Base-by-base conservation (phyloP, 1,284 basidiomycete species). In the Afroboletus lepidellus region DNA sequence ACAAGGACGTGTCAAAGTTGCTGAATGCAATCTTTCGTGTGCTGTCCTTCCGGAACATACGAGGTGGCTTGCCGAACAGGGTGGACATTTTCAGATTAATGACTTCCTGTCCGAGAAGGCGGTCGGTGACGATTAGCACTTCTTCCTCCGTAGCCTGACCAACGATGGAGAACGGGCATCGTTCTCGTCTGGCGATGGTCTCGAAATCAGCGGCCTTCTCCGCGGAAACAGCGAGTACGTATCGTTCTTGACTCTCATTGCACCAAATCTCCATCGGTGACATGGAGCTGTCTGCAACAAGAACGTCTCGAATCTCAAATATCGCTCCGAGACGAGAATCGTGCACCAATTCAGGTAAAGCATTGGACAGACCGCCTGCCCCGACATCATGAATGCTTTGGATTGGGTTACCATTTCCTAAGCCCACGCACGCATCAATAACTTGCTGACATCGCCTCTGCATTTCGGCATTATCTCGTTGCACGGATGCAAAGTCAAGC, bases 261-360 rank as follows among this genome's bases (percentile, higher is more conserved):
- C 97, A 99, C 96, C 96, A 99, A 56, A 99, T 98, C 75, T 98
- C 96, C 94, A 99, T 98, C 0, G 96, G 97, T 9, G 92, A 95
- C 92, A 99, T 94, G 42, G 88, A 87, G 29, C 83, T 79, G 70
- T 99, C 97, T 34, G 94, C 96, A 41, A 98, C 84, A 24, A 92
- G 81, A 8, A 99, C 86, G 61, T 98, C 91, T 18, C 96, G 80
- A 62, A 99, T 94, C 75, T 99, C 96, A 66, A 98, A 95, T n/a
- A 70, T 79, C 3, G 92, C 97, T 25, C 97, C 97, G 8, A 98
- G 78, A 34, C 80, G 84, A 4, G 92, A 90, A 70, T 99, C 96
- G 69, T 98, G 95, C 2, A 99, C 97, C 23, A 99, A 77, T 72
- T 99, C 96, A 0, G 96, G 96, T 5, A 99, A 78, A 20, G 96